A percentile compares a stretch with the other conserved stretches of the same genome.
Conservation (phyloP, 2,329 filamentous ascomycete genomes). For the Colletotrichum zoysiae region DNA sequence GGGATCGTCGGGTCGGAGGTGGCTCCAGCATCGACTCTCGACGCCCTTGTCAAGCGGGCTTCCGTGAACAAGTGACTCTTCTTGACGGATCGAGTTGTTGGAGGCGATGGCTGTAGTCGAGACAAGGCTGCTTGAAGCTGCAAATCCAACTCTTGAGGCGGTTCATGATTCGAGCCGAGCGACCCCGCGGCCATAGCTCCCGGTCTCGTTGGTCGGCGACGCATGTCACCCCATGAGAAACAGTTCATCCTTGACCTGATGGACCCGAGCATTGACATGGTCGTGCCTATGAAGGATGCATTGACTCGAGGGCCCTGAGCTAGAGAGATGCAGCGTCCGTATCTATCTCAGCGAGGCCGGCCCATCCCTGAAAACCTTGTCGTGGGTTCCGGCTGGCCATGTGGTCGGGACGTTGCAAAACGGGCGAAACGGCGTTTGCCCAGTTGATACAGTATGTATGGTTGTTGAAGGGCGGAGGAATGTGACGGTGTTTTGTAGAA, state of each 20-base stretch:
- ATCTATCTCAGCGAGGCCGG: not conserved
- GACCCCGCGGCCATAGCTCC: constrained; percentile 7
- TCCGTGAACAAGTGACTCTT: not conserved
- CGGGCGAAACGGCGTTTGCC: not conserved
- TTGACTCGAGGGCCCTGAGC: not conserved
- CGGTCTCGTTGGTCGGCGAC: not conserved
- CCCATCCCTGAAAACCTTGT: not conserved
- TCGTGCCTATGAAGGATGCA: not conserved
- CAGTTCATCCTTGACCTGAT: constrained; percentile 6
- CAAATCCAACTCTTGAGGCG: constrained; percentile 6
- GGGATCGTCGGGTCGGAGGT: not conserved
- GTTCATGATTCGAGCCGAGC: constrained; percentile 5
- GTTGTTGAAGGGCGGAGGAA: not conserved
- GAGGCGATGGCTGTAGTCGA: not conserved
- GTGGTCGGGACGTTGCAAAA: not conserved
- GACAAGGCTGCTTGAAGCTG: not conserved
- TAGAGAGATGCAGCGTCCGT: not conserved
- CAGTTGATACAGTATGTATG: too few relatives aligned
- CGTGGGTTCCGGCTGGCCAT: not conserved
- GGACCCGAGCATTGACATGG: not conserved
- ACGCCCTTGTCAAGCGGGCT: not conserved
- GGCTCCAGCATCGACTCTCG: not conserved
- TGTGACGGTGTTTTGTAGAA: not conserved
- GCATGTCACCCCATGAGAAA: constrained; percentile 7
- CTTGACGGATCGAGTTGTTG: not conserved